Percentiles rank a stretch among this genome's conserved stretches.
phyloP scores from a whole-genome alignment of 2,329 filamentous ascomycete species.

The Tolypocladium capitatum region DNA sequence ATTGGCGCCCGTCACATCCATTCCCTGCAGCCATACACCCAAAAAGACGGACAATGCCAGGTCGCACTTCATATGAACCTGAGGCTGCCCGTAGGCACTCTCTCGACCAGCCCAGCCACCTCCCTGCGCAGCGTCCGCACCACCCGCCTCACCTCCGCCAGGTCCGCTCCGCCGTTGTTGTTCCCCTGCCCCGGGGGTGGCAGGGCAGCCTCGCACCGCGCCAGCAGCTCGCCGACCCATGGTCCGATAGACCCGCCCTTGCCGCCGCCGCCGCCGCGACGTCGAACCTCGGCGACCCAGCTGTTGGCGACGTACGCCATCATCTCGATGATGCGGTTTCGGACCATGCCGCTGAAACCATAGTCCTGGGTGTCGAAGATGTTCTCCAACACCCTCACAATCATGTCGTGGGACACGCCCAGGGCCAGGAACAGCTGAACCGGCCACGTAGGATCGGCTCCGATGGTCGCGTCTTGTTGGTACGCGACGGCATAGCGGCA shows the following conservation, averaged over 20 bases:
- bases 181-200: conserved; percentile 23
- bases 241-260: conserved; percentile 25
- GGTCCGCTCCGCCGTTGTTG: conserved; percentile 32
- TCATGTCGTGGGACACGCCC: conserved; percentile 42
- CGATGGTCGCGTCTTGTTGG: conserved; percentile 43
- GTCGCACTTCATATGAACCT: conserved; percentile 27
- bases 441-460: conserved; percentile 44
- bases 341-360: conserved; percentile 38
- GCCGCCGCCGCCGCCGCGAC: conserved; percentile 28
- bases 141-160: conserved; percentile 28
- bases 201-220: conserved; percentile 33
- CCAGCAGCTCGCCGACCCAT: conserved; percentile 37
- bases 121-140: conserved; percentile 30
- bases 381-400: conserved; percentile 41
- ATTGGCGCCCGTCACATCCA: background rate
- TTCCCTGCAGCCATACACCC: background rate
- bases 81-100: conserved; percentile 27
- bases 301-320: conserved; percentile 34
- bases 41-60: background rate
- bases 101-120: conserved; percentile 29
- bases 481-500: conserved; percentile 49
- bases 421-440: conserved; percentile 42
- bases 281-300: conserved; percentile 36
- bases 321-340: conserved; percentile 40
- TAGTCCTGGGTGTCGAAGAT: conserved; percentile 46